A percentile compares a stretch with the other conserved stretches of the same genome.
Conservation (phyloP, 306 rosid genomes). For the Medicago ruthenica region DNA sequence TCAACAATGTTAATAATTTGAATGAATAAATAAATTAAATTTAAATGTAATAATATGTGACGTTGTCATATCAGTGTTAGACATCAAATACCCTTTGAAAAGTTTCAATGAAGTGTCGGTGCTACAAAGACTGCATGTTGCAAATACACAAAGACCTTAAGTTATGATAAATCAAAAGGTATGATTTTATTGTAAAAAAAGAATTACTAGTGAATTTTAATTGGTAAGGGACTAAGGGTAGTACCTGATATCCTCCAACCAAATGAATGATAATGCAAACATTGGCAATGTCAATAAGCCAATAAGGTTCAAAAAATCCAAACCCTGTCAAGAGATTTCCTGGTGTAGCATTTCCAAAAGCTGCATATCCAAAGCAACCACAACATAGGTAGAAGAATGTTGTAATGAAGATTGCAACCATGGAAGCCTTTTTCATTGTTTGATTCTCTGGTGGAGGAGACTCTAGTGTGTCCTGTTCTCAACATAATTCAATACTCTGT, state of each 20-base stretch:
- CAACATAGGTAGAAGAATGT: slow-evolving; percentile 93
- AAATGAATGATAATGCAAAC: slow-evolving; percentile 76
- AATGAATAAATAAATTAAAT: too few relatives aligned
- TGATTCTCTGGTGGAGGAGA: slow-evolving; percentile 84
- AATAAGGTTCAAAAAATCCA: slow-evolving; percentile 79
- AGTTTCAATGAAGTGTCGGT: too few relatives aligned
- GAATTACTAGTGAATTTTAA: too few relatives aligned
- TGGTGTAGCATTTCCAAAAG: slow-evolving; percentile 79
- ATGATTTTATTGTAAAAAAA: background rate
- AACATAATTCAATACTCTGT: too few relatives aligned
- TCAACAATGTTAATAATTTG: too few relatives aligned
- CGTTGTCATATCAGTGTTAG: background rate
- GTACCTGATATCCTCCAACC: slow-evolving; percentile 96
- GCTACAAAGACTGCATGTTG: background rate
- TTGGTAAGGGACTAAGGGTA: slow-evolving; percentile 26
- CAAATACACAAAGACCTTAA: background rate
- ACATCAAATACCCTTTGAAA: background rate
- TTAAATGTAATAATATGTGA: background rate
- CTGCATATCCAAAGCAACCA: slow-evolving; percentile 93
- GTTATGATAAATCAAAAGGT: too few relatives aligned
- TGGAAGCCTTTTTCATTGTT: slow-evolving; percentile 86
- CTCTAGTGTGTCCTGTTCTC: slow-evolving; percentile 68
- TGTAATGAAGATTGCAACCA: slow-evolving; percentile 60
- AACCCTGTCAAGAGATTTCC: slow-evolving; percentile 89
- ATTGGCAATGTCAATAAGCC: slow-evolving; percentile 87